Base-by-base conservation (phyloP, 192 early-diverging fungal species). In the Linnemannia elongata region DNA sequence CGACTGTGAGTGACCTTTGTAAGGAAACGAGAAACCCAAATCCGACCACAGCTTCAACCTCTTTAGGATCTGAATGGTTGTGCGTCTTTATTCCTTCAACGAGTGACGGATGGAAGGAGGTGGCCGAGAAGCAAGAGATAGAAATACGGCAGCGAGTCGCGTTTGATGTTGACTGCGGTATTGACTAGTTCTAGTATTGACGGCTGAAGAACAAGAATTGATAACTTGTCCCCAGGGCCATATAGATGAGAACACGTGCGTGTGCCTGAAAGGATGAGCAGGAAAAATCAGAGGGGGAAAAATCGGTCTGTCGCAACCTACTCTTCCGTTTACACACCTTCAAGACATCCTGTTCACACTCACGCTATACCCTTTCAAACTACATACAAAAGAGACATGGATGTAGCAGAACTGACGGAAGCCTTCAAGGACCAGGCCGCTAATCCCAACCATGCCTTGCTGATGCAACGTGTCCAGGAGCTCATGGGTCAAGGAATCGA, bases 401-500 rank as follows among this genome's bases (percentile, higher is more conserved):
- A 87, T 44, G 76, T 87, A 15, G 63, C 79, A 52, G 85, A 87
- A 33, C 66, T 87, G 30, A 66, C 76, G n/a, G 85, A 87, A 30
- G 85, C 85, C 77, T 87, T 87, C 76, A 87, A 78, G 68, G 84
- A 78, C 12, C 85, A 87, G 27, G 38, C 60, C 8, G 2, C 38
- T 18, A 68, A 75, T 47, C 73, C 76, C 22, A 74, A 54, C 45
- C 84, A 86, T 33, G 80, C 76, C 24, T 73, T 75, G 36, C 66
- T 87, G 8, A 78, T 81, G 69, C 85, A 78, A 9, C 85, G 85
- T 22, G 80, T 90, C 20, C 80, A 88, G 20, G 86, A 88, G 33
- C 77, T 82, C 42, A 88, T 90, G 85, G 83, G 82, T 12, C 76
- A 83, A 39, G 89, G 89, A 13, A 78, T 88, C 17, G 89, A 90